Conservation (phyloP, 1,139 yeast genomes). For the Kluyveromyces marxianus region DNA sequence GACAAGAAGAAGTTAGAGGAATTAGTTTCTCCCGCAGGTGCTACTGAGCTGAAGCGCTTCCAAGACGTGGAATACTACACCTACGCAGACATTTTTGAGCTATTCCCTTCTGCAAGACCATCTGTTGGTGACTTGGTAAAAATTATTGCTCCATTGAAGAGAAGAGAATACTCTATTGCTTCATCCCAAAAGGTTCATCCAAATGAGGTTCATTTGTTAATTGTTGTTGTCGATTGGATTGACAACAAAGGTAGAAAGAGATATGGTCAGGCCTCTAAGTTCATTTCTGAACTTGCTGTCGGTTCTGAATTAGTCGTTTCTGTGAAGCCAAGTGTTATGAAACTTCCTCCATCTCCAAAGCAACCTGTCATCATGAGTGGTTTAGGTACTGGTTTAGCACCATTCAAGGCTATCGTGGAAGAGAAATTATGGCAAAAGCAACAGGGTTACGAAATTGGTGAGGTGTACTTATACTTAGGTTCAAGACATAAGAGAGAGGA, state of each 20-base stretch:
- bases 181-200: constrained; percentile 91
- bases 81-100: constrained; percentile 73
- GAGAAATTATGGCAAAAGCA: constrained; percentile 91
- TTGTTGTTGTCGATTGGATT: constrained; percentile 96
- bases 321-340: constrained; percentile 96
- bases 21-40: constrained; percentile 74
- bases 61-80: constrained; percentile 79
- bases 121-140: constrained; percentile 61
- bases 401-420: constrained; percentile 94
- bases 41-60: constrained; percentile 74
- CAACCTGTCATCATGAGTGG: constrained; percentile 97
- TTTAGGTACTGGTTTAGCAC: constrained; percentile 96
- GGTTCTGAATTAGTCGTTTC: constrained; percentile 89
- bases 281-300: constrained; percentile 64
- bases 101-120: constrained; percentile 81
- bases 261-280: constrained; percentile 92
- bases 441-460: constrained; percentile 87
- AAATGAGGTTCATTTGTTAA: constrained; percentile 80
- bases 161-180: constrained; percentile 98
- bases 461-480: constrained; percentile 80
- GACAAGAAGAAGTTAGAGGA: constrained; percentile 57
- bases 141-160: constrained; percentile 78
- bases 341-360: constrained; percentile 76
- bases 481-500: constrained; percentile 96
- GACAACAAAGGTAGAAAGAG: constrained; percentile 81